A percentile compares a stretch with the other conserved stretches of the same genome.
phyloP scores from a whole-genome alignment of 345 rosid genomes.

The Citrus maxima region DNA sequence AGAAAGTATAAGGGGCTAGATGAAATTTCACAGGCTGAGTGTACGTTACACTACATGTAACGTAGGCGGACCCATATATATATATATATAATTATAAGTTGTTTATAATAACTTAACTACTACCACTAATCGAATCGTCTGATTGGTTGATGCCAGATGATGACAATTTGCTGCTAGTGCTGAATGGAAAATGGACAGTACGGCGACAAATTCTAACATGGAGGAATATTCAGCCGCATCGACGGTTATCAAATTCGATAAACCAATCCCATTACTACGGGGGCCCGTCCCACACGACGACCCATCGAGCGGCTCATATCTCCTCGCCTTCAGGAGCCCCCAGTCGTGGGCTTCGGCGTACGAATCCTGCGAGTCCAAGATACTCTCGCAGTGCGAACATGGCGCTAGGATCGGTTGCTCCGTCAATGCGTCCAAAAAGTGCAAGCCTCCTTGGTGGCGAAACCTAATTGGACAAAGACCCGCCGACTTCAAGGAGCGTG shows the following conservation, averaged over 20 bases:
- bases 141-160: too few species aligned
- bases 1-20: too few species aligned
- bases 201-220: not conserved
- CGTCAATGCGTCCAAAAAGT: constrained; percentile 60
- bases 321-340: constrained; percentile 66
- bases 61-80: too few species aligned
- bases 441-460: constrained; percentile 87
- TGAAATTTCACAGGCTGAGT: too few species aligned
- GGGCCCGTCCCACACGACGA: constrained; percentile 49
- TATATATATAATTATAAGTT: too few species aligned
- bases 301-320: constrained; percentile 39
- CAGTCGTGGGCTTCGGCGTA: constrained; percentile 62
- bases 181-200: not conserved
- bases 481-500: constrained; percentile 54
- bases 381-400: constrained; percentile 68
- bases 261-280: constrained; percentile 64
- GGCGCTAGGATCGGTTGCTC: constrained; percentile 88
- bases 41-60: too few species aligned
- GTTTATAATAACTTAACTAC: too few species aligned
- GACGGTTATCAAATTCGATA: constrained; percentile 48
- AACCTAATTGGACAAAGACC: constrained; percentile 28
- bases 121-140: too few species aligned
- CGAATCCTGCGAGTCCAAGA: constrained; percentile 37
- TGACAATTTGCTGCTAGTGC: too few species aligned
- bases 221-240: constrained; percentile 65